These are phyloP conservation scores for Acmispon strigosus DNA, from an alignment of 306 rosid genomes.

Conservation along the genomic window DNA sequence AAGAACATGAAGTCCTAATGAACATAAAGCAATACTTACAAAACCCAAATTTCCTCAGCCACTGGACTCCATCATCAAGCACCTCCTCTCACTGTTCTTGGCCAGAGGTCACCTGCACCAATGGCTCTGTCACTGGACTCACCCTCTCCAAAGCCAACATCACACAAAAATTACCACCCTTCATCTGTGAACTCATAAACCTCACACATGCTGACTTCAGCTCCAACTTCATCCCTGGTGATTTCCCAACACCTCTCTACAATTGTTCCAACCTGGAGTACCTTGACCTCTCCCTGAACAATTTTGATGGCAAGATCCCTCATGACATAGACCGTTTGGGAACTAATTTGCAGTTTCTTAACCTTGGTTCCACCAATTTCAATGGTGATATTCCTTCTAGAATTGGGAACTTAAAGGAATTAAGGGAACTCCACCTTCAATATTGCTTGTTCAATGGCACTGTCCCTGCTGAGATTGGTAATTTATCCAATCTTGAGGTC, in stretches of 20 bases:
- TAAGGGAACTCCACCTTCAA: background rate
- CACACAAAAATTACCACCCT: slow-evolving; percentile 9
- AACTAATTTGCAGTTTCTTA: slow-evolving; percentile 16
- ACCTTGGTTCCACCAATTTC: slow-evolving; percentile 27
- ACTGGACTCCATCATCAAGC: slow-evolving; percentile 30
- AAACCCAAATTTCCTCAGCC: slow-evolving; percentile 5
- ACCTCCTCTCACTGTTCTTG: slow-evolving; percentile 48
- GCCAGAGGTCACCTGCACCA: slow-evolving; percentile 32
- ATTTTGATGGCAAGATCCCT: slow-evolving; percentile 30
- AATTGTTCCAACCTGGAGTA: slow-evolving; percentile 23
- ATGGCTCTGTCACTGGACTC: slow-evolving; percentile 14
- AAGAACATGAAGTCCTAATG: slow-evolving; percentile 10
- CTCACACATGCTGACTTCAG: slow-evolving; percentile 24
- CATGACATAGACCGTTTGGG: slow-evolving; percentile 7
- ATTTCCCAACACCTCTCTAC: slow-evolving; percentile 21
- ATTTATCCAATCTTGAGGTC: slow-evolving; percentile 27
- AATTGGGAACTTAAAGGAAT: slow-evolving; percentile 18
- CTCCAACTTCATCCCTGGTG: slow-evolving; percentile 28
- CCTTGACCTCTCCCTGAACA: slow-evolving; percentile 18
- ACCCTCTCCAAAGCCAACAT: slow-evolving; percentile 10
- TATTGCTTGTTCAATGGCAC: slow-evolving; percentile 20
- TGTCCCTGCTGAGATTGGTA: slow-evolving; percentile 16
- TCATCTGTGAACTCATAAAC: slow-evolving; percentile 20
- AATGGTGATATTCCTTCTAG: slow-evolving; percentile 25
- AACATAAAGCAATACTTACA: slow-evolving; percentile 20